Conservation (phyloP, 2,329 filamentous ascomycete genomes). For the Verruconis gallopava region DNA sequence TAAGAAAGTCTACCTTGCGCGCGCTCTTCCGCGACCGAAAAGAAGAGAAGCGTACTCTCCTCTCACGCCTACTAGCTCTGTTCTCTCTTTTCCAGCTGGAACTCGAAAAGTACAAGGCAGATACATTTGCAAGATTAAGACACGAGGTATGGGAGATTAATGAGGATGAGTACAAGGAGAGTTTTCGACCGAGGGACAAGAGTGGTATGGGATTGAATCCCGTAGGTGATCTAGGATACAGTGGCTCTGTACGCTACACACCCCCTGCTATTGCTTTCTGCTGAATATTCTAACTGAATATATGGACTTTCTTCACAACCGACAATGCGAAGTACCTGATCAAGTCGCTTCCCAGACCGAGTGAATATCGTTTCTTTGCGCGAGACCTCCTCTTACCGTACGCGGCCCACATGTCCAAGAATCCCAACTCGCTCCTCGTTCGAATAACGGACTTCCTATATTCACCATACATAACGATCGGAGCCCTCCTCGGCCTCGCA, state of each 20-base stretch:
- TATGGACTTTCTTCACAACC: slow-evolving; percentile 56
- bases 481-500: slow-evolving; percentile 44
- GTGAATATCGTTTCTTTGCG: slow-evolving; percentile 59
- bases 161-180: slow-evolving; percentile 41
- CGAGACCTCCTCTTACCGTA: slow-evolving; percentile 54
- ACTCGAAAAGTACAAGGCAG: slow-evolving; percentile 33
- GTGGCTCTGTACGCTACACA: slow-evolving; percentile 43
- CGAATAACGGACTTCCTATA: slow-evolving; percentile 60
- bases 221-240: slow-evolving; percentile 59
- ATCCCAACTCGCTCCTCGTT: slow-evolving; percentile 50
- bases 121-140: slow-evolving; percentile 40
- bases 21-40: slow-evolving; percentile 21
- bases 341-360: slow-evolving; percentile 56
- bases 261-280: not conserved
- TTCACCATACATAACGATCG: slow-evolving; percentile 42
- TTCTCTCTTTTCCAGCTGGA: slow-evolving; percentile 41
- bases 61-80: slow-evolving; percentile 38
- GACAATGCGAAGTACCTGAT: slow-evolving; percentile 53
- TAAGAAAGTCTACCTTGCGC: slow-evolving; percentile 30
- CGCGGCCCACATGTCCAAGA: slow-evolving; percentile 45
- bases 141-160: slow-evolving; percentile 39
- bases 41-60: slow-evolving; percentile 18
- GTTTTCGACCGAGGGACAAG: slow-evolving; percentile 28
- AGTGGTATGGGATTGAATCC: slow-evolving; percentile 32
- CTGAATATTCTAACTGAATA: slow-evolving; percentile 10